Conservation (phyloP, 257 asterid genomes). For the Fraxinus quadrangulata region DNA sequence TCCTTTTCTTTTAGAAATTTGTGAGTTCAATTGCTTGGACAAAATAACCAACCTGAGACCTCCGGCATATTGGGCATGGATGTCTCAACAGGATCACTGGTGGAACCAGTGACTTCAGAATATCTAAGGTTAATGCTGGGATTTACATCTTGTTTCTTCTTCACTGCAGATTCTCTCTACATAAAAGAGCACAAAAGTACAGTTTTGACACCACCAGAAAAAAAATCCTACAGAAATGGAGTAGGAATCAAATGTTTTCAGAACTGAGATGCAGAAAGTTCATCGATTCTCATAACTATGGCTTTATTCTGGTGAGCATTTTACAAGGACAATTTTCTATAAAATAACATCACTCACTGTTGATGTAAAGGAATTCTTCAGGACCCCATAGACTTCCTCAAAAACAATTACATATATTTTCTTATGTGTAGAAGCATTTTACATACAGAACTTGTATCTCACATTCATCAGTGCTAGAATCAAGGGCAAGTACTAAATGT, state of each 20-base stretch:
- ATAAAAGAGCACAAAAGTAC: slow-evolving; percentile 2
- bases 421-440: not conserved
- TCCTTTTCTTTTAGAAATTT: not conserved
- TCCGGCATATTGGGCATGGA: slow-evolving; percentile 26
- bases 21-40: slow-evolving; percentile 4
- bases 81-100: slow-evolving; percentile 29
- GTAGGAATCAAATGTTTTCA: not conserved
- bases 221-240: not conserved
- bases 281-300: not conserved
- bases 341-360: not conserved
- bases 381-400: not conserved
- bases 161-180: slow-evolving; percentile 85
- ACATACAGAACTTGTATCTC: not conserved
- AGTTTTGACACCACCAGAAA: not conserved
- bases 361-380: not conserved
- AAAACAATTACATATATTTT: not conserved
- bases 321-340: not conserved
- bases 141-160: slow-evolving; percentile 57
- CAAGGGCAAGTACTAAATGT: not conserved
- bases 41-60: slow-evolving; percentile 59
- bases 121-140: slow-evolving; percentile 34
- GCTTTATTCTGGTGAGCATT: not conserved
- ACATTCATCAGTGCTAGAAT: not conserved
- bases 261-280: not conserved
- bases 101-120: slow-evolving; percentile 32